A percentile compares a stretch with the other conserved stretches of the same genome.
These are phyloP conservation scores for Zarea fungicola DNA, from an alignment of 2,329 filamentous ascomycete genomes.

Conservation along the genomic window DNA sequence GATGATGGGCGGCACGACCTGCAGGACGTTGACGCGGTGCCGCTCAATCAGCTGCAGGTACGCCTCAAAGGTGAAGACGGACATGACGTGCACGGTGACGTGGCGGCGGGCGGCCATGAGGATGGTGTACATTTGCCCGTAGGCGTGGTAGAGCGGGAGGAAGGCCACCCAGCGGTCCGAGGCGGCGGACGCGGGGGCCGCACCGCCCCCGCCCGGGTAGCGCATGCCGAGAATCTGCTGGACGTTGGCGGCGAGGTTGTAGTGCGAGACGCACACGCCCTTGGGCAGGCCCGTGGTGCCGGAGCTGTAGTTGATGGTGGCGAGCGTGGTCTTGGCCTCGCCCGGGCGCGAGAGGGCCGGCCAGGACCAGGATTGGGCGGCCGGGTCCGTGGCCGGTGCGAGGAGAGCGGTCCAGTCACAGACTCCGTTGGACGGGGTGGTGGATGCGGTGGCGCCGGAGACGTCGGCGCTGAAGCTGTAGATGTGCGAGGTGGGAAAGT, in stretches of 20 bases:
- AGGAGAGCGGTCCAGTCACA: conserved; percentile 38
- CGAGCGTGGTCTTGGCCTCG: conserved; percentile 30
- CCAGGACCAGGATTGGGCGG: conserved; percentile 36
- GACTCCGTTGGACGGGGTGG: conserved; percentile 27
- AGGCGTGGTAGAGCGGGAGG: conserved; percentile 62
- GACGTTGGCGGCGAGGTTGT: conserved; percentile 45
- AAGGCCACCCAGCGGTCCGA: conserved; percentile 50
- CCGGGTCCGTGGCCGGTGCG: conserved; percentile 23
- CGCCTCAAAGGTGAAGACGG: conserved; percentile 48
- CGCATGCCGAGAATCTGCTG: conserved; percentile 44
- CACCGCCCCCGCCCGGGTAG: conserved; percentile 28
- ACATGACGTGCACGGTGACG: conserved; percentile 51
- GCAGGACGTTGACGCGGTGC: conserved; percentile 48
- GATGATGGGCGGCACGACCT: conserved; percentile 53
- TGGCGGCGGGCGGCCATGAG: conserved; percentile 39
- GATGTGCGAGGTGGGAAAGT: conserved; percentile 36
- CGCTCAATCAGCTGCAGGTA: conserved; percentile 46
- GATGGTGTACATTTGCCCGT: conserved; percentile 49
- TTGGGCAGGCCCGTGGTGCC: conserved; percentile 49
- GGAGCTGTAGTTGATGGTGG: conserved; percentile 46
- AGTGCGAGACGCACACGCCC: conserved; percentile 44
- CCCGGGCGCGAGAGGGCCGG: conserved; percentile 28
- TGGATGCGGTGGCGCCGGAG: conserved; percentile 23
- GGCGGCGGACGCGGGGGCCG: conserved; percentile 31
- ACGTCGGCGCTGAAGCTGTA: conserved; percentile 43